Base-by-base conservation (phyloP, 495 filamentous ascomycete species). In the Chaetomidium leptoderma region DNA sequence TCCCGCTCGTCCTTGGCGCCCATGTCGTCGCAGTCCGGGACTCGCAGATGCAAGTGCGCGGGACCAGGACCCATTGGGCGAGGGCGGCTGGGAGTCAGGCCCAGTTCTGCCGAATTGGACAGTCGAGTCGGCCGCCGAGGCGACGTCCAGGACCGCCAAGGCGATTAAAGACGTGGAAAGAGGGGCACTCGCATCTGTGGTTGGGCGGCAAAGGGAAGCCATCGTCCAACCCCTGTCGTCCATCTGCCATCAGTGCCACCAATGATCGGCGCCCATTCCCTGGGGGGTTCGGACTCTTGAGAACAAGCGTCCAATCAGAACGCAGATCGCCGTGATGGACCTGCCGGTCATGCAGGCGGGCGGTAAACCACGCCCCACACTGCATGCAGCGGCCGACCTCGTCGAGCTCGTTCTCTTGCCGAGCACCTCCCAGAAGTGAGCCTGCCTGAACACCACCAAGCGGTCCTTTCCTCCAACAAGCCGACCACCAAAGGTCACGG, bases 341-440 rank as follows among this genome's bases (percentile, higher is more conserved):
- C 65, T 68, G 69, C 62, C 61, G 55, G 57, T 49, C 64, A 63
- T 69, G 70, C 68, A 70, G 60, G 55, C 63, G 62, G 66, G 70
- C 70, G 70, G 69, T 58, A 71, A 70, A 62, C 69, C 45, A 9
- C 60, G 63, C 63, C 66, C 63, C 65, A 60, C 61, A n/a, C n/a
- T n/a, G n/a, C n/a, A n/a, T n/a, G n/a, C n/a, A 58, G 57, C 54
- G 54, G 53, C 53, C 45, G 52, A 42, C 57, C 4, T 54, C 26
- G n/a, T n/a, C n/a, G n/a, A n/a, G n/a, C n/a, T n/a, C n/a, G n/a
- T n/a, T n/a, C n/a, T n/a, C n/a, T n/a, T n/a, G n/a, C n/a, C n/a
- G n/a, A n/a, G n/a, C n/a, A n/a, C n/a, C n/a, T n/a, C n/a, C n/a
- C n/a, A n/a, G n/a, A n/a, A n/a, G n/a, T n/a, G n/a, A n/a, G n/a